These are phyloP conservation scores for Fraxinus excelsior DNA, from an alignment of 257 asterid genomes.

Conservation along the genomic window DNA sequence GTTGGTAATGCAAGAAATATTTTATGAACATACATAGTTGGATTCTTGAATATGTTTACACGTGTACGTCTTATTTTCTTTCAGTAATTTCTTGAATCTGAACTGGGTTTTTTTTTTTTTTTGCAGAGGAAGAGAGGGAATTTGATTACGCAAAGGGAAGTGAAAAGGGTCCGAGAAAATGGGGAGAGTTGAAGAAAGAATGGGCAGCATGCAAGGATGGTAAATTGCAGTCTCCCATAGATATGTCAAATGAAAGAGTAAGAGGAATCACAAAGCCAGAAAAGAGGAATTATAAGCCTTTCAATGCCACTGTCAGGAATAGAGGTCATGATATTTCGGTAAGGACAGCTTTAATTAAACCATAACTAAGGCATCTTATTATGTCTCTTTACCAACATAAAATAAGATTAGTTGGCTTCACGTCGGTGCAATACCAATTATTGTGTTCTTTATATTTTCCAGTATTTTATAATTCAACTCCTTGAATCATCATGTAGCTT, in stretches of 20 bases:
- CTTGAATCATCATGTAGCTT: too few relatives aligned
- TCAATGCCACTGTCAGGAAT: constrained; percentile 51
- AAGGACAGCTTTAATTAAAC: background rate
- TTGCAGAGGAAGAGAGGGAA: background rate
- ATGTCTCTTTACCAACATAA: background rate
- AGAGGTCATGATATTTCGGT: constrained; percentile 77
- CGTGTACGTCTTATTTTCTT: too few relatives aligned
- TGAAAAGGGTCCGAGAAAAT: constrained; percentile 50
- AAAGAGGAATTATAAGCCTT: constrained; percentile 31
- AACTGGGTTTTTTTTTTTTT: too few relatives aligned
- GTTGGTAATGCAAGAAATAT: constrained; percentile 28
- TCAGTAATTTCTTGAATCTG: too few relatives aligned
- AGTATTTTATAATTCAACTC: too few relatives aligned
- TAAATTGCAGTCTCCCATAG: constrained; percentile 65
- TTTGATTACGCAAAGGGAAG: constrained; percentile 27
- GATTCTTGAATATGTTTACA: too few relatives aligned
- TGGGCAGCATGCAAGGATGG: constrained; percentile 70
- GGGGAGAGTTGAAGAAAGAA: constrained; percentile 66
- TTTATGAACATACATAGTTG: too few relatives aligned
- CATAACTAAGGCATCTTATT: background rate
- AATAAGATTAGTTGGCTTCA: background rate
- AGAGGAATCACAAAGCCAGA: constrained; percentile 29
- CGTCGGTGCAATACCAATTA: too few relatives aligned
- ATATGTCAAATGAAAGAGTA: constrained; percentile 49
- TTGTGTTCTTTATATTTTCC: background rate